Base-by-base conservation (phyloP, 257 asterid genomes). In the Solanum arcanum region DNA sequence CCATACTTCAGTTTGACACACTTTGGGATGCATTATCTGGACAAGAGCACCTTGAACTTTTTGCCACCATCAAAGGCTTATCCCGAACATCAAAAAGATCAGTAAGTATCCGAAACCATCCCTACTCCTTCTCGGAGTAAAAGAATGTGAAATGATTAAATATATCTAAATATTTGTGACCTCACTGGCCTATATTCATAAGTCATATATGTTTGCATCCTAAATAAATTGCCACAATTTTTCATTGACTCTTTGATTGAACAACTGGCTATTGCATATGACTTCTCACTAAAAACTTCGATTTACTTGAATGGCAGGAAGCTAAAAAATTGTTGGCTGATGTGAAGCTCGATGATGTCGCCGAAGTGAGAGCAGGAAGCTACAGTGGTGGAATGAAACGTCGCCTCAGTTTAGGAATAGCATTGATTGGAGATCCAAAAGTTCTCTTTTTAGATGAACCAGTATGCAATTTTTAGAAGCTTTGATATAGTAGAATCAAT, bases 331-430 rank as follows among this genome's bases (percentile, higher is more conserved):
- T 89, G 83, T 66, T 90, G 82, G 91, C 83, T 23, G 88, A 86
- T 56, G 91, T 90, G 69, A 87, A 87, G 68, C 85, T 90, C 2
- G 90, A 82, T 44, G 87, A 59, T 44, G 86, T 62, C 9, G 90
- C 88, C 47, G 76, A 83, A 75, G 83, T 87, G 46, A 83, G 92
- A 86, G 84, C 87, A 7, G 89, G 91, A 73, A 86, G 86, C 86
- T 89, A 90, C 47, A 90, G 91, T 33, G 91, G 92, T 37, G 92
- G 92, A 41, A 90, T 88, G 90, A 90, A 85, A 72, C 89, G 90
- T 31, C 88, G 92, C 16, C 85, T 90, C 70, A 90, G 92, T 82
- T 62, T 90, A 41, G 92, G 90, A 35, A 90, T 90, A 39, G 91
- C 92, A 41, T 86, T 90, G 62, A 86, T 90, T 69, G 92, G 92